These are phyloP conservation scores for Rhodotorula sp. DNA, from an alignment of 1,284 basidiomycete species.

Conservation along the genomic window DNA sequence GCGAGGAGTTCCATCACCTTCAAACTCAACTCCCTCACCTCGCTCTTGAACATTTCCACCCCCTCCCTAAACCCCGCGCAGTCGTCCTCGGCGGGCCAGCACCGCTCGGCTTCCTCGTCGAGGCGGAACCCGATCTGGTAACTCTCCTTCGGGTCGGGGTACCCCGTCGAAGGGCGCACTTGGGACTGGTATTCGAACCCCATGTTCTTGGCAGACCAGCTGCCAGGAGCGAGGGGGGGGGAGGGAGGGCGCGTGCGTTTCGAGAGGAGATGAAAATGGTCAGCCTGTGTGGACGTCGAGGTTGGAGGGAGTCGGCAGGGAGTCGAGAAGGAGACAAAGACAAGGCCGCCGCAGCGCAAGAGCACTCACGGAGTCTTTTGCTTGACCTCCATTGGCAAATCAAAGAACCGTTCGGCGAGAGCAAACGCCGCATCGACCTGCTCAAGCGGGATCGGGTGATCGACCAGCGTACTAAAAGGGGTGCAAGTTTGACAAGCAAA, in stretches of 20 bases:
- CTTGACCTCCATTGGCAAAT: constrained; percentile 41
- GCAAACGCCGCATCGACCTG: constrained; percentile 42
- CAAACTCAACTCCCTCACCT: constrained; percentile 39
- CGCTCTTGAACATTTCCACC: constrained; percentile 36
- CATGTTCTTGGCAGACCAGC: constrained; percentile 41
- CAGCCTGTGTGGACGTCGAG: no score
- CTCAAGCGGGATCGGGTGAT: constrained; percentile 43
- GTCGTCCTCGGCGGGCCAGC: constrained; percentile 43
- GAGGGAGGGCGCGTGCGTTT: no score
- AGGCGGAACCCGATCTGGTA: constrained; percentile 43
- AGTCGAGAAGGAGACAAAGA: no score
- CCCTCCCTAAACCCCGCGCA: constrained; percentile 32
- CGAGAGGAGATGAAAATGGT: no score
- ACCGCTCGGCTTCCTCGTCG: constrained; percentile 24
- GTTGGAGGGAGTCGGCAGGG: no score
- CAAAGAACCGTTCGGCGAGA: constrained; percentile 43
- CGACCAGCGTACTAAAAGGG: constrained; percentile 40
- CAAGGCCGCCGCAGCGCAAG: no score
- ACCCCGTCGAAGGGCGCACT: constrained; percentile 45
- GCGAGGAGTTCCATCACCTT: constrained; percentile 45
- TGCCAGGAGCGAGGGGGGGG: no score
- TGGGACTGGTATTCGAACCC: constrained; percentile 43
- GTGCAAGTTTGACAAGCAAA: no score
- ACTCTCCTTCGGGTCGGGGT: constrained; percentile 45
- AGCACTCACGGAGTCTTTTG: constrained; percentile 41